These are phyloP conservation scores for Trichoderma sp. DNA, from an alignment of 2,329 filamentous ascomycete genomes.

Conservation along the genomic window DNA sequence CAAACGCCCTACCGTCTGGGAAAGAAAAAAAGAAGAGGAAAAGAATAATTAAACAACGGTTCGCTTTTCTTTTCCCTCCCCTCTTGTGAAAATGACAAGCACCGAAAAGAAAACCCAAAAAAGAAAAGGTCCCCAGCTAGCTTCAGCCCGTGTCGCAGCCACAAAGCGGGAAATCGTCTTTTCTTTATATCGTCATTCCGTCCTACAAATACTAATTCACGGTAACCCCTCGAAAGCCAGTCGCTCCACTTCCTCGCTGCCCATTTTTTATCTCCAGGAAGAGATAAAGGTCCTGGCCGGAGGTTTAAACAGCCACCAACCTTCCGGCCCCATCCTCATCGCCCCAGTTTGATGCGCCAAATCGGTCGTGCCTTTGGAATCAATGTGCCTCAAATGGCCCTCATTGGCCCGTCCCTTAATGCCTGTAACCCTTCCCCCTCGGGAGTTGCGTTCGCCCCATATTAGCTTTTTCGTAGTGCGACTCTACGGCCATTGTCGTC, in stretches of 20 bases:
- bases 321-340: not conserved
- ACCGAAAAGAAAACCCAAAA: not conserved
- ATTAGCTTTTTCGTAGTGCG: not conserved
- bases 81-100: not conserved
- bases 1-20: not conserved
- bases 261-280: not conserved
- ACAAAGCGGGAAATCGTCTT: slow-evolving; percentile 6
- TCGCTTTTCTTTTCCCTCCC: not conserved
- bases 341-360: not conserved
- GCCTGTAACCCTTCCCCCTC: not conserved
- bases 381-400: not conserved
- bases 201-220: not conserved
- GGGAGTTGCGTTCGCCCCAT: not conserved
- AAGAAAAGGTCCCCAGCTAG: not conserved
- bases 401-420: not conserved
- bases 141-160: not conserved
- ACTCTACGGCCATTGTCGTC: not conserved
- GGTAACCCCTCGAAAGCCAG: not conserved
- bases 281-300: not conserved
- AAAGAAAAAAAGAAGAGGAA: not conserved
- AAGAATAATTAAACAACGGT: not conserved
- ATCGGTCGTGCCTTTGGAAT: slow-evolving; percentile 3
- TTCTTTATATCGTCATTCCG: not conserved
- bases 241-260: not conserved
- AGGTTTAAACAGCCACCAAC: not conserved